phyloP scores from a whole-genome alignment of 179 eudicot species.

The Monotropa hypopitys region DNA sequence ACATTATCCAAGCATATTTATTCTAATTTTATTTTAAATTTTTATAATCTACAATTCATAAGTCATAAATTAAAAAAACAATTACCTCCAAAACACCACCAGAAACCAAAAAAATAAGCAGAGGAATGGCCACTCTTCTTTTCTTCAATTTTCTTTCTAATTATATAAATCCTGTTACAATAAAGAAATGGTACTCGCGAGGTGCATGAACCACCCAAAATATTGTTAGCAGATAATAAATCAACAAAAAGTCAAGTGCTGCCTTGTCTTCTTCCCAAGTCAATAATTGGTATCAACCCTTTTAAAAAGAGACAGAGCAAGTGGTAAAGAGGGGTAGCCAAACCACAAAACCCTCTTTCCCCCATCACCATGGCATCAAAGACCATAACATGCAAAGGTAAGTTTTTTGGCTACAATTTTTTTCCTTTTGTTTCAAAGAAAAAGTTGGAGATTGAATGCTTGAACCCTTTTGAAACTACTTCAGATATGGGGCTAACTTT shows the following conservation, averaged over 20 bases:
- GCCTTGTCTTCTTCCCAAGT: not conserved
- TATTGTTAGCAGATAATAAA: not conserved
- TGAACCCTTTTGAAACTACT: not conserved
- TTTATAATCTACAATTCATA: too few relatives aligned
- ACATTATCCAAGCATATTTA: not conserved
- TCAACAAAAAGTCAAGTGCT: too few relatives aligned
- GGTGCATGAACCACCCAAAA: not conserved
- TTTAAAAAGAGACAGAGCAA: not conserved
- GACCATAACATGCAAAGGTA: constrained; percentile 19
- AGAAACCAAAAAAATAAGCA: too few relatives aligned
- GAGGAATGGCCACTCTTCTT: too few relatives aligned
- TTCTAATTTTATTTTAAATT: too few relatives aligned
- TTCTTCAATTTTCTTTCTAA: too few relatives aligned
- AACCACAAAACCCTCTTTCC: not conserved
- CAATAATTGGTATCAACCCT: not conserved
- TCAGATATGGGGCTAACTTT: not conserved
- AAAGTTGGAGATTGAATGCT: not conserved
- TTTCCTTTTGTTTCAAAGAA: not conserved
- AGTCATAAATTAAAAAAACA: too few relatives aligned
- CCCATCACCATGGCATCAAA: not conserved
- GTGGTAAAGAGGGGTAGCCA: not conserved
- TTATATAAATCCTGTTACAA: too few relatives aligned
- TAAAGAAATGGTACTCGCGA: not conserved
- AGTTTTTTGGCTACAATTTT: not conserved
- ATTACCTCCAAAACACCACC: not conserved